These are phyloP conservation scores for Mesotaenium endlicherianum DNA, from an alignment of 139 green algal species.

Conservation along the genomic window DNA sequence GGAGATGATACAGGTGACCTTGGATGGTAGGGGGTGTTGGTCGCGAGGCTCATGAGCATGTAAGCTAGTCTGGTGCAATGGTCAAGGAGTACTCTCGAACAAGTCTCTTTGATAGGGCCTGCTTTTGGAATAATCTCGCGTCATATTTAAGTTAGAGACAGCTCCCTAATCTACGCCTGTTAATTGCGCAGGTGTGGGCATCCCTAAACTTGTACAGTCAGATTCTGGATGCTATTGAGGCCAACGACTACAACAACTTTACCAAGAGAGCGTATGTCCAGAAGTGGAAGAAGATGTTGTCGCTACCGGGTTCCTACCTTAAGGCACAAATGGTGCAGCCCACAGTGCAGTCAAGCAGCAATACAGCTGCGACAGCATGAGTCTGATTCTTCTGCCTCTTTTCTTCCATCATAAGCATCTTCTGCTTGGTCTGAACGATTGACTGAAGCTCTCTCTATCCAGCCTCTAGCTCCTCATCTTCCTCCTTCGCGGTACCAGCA, in stretches of 20 bases:
- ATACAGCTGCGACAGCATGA: too few relatives aligned
- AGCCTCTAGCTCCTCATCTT: too few relatives aligned
- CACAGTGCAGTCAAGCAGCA: background rate
- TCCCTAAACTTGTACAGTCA: slow-evolving; percentile 93
- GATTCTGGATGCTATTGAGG: slow-evolving; percentile 95
- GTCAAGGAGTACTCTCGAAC: background rate
- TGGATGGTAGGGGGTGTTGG: background rate
- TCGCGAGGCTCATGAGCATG: background rate
- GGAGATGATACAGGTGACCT: background rate
- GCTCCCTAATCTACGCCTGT: background rate
- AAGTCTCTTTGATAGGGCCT: background rate
- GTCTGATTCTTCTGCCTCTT: too few relatives aligned
- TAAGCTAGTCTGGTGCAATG: background rate
- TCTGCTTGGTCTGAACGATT: too few relatives aligned
- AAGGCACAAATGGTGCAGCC: slow-evolving; percentile 6
- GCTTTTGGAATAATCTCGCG: background rate
- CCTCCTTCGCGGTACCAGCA: too few relatives aligned
- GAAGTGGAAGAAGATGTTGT: slow-evolving; percentile 70
- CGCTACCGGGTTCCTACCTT: slow-evolving; percentile 49
- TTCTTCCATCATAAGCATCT: too few relatives aligned
- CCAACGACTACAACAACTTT: slow-evolving; percentile 99
- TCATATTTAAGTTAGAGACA: too few relatives aligned
- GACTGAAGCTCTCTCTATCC: too few relatives aligned
- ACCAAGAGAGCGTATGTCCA: slow-evolving; percentile 89
- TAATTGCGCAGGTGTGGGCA: slow-evolving; percentile 74